phyloP scores from a whole-genome alignment of 345 rosid genomes.

The Pugionium cornutum region DNA sequence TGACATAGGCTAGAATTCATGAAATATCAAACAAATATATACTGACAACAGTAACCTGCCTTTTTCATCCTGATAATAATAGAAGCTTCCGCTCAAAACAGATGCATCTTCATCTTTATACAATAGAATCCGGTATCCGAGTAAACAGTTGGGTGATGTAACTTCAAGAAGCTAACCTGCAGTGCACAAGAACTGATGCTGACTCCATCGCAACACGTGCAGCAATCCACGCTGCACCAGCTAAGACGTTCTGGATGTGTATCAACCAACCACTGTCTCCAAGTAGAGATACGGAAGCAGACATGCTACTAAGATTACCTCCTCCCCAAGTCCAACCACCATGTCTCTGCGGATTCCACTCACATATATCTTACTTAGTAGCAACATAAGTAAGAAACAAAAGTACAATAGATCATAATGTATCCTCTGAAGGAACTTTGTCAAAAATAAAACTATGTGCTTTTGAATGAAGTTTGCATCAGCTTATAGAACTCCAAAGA shows the following conservation, averaged over 20 bases:
- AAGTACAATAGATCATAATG: slow-evolving; percentile 3
- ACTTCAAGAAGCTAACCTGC: slow-evolving; percentile 62
- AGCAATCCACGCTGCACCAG: slow-evolving; percentile 99
- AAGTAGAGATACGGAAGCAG: slow-evolving; percentile 95
- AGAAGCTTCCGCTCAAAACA: slow-evolving; percentile 16
- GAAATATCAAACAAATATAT: slow-evolving; percentile 8
- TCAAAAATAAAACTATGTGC: slow-evolving; percentile 4
- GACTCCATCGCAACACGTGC: slow-evolving; percentile 90
- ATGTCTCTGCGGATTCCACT: slow-evolving; percentile 69
- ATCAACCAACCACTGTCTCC: slow-evolving; percentile 99
- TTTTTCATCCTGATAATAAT: not conserved
- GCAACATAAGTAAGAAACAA: slow-evolving; percentile 11
- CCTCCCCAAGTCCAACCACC: slow-evolving; percentile 99
- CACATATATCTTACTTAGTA: slow-evolving; percentile 40
- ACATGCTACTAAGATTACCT: slow-evolving; percentile 97
- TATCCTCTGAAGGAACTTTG: not conserved
- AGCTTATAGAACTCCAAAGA: slow-evolving; percentile 1
- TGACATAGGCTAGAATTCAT: slow-evolving; percentile 17
- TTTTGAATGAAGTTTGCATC: slow-evolving; percentile 7
- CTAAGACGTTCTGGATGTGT: slow-evolving; percentile 92
- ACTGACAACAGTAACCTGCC: slow-evolving; percentile 13
- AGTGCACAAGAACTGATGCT: slow-evolving; percentile 96
- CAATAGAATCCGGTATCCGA: slow-evolving; percentile 5
- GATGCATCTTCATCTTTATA: slow-evolving; percentile 17
- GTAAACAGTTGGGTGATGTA: slow-evolving; percentile 18